Evolutionary conservation across 2,329 filamentous ascomycete species (phyloP).

Genomic region (Herpotrichia juniperi): DNA sequence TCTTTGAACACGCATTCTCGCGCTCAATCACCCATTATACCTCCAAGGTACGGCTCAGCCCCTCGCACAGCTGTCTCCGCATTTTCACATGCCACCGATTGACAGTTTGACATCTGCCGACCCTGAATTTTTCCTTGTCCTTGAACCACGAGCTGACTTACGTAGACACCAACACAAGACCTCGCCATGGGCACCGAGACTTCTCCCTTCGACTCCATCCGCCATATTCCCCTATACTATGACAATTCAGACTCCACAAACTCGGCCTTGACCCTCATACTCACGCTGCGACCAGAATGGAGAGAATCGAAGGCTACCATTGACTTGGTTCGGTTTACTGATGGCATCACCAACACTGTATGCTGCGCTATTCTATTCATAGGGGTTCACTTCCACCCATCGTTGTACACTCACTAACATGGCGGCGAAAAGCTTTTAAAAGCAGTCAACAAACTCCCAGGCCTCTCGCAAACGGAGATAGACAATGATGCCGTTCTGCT

Average conservation of each 20-base stretch:
- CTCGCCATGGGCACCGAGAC: constrained; percentile 17
- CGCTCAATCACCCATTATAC: not conserved
- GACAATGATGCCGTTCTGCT: constrained; percentile 87
- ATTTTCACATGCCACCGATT: not conserved
- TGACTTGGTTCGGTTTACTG: constrained; percentile 89
- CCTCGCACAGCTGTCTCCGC: not conserved
- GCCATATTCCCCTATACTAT: constrained; percentile 77
- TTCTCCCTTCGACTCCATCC: constrained; percentile 38
- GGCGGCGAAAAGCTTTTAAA: constrained; percentile 64
- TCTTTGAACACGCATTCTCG: not conserved
- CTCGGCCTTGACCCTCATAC: constrained; percentile 79
- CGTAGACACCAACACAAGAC: not conserved
- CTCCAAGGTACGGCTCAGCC: not conserved
- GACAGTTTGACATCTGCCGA: not conserved
- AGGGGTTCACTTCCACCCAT: constrained; percentile 15
- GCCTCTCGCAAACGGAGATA: constrained; percentile 75
- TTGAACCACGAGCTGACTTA: constrained; percentile 4
- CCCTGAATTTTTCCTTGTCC: not conserved
- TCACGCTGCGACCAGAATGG: constrained; percentile 85
- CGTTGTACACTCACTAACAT: constrained; percentile 11
- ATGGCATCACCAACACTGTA: constrained; percentile 96
- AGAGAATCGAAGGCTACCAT: constrained; percentile 72
- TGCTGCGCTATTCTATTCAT: constrained; percentile 34
- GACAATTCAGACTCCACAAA: constrained; percentile 76
- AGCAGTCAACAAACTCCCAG: constrained; percentile 71